Evolutionary conservation across 441 rosid genomes (phyloP).

Genomic region (Macaranga tanarius): DNA sequence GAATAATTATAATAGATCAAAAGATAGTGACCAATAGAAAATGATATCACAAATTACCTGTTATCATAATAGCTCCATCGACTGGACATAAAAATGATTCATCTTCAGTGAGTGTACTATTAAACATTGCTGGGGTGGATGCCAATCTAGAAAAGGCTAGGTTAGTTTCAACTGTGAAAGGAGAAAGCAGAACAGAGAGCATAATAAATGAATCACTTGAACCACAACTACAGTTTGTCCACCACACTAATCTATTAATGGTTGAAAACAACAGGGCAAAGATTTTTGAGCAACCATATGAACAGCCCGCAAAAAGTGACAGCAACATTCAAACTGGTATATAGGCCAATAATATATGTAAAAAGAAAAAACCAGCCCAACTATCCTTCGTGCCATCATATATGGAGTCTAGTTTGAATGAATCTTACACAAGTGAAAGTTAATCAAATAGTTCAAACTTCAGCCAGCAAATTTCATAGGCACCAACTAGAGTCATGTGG

Average conservation of each 20-base stretch:
- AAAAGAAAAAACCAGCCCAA: too few relatives aligned
- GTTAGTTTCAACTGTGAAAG: background rate
- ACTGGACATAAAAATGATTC: conserved; percentile 75
- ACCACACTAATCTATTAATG: background rate
- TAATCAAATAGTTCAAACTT: background rate
- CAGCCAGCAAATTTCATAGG: background rate
- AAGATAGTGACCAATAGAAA: conserved; percentile 20
- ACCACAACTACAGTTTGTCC: background rate
- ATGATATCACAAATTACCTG: conserved; percentile 47
- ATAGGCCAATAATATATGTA: background rate
- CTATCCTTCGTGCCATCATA: background rate
- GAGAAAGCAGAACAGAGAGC: background rate
- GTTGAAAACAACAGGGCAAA: background rate
- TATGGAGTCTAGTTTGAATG: background rate
- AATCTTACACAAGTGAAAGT: background rate
- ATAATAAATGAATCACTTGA: background rate
- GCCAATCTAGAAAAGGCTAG: conserved; percentile 58
- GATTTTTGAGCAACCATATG: background rate
- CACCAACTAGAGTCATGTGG: conserved; percentile 1
- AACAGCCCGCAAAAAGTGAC: conserved; percentile 7
- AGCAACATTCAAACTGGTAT: background rate
- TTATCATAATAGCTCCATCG: conserved; percentile 98
- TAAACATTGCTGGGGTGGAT: conserved; percentile 99
- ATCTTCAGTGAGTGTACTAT: conserved; percentile 79
- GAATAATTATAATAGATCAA: background rate